Evolutionary conservation across 208 protist genomes (phyloP), one percentile per base, ranked within the genome.

Genomic region (Crithidia expoeki): DNA sequence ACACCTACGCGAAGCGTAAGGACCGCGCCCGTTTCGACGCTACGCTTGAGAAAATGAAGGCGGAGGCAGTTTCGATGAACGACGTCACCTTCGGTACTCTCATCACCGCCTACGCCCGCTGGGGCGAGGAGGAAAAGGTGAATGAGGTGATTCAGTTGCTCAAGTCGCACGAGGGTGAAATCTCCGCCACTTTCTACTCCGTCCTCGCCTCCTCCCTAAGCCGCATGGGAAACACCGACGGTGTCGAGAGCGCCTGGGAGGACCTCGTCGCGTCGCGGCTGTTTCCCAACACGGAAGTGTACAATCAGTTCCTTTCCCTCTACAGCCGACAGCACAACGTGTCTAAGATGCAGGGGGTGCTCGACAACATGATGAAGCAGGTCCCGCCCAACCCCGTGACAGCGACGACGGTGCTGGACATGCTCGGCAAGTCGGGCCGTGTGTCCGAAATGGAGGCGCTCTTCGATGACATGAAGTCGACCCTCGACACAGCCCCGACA

Each of bases 361-460:
- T 95, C 27, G 88, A 95, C 72, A 92, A 70, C 71, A 95, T 95
- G 90, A 90, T 95, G 84, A 88, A 88, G 74, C 90, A 95, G 47
- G 79, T 95, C 12, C 90, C 90, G 25, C 90, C 90, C 10, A 95
- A 95, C 66, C 90, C 90, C 10, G 84, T 95, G 27, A 95, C 90
- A 0, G 84, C 90, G 11, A 94, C 90, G 6, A 95, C 90, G 10
- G 84, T 95, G 25, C 80, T 95, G 10, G 90, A 95, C 73, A 86
- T 95, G 79, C 79, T 95, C 10, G 90, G 90, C 59, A 95, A 95
- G 75, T 88, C 88, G 0, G 90, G 90, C n/a, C 79, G 85, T n/a
- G 78, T 95, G 30, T 59, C 79, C 16, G 88, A 95, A 76, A 95
- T 95, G 90, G 90, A 95, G 57, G 72, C 85, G 3, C 83, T 95